phyloP scores from a whole-genome alignment of 2,329 filamentous ascomycete genomes.

The Aspergillus fructus region DNA sequence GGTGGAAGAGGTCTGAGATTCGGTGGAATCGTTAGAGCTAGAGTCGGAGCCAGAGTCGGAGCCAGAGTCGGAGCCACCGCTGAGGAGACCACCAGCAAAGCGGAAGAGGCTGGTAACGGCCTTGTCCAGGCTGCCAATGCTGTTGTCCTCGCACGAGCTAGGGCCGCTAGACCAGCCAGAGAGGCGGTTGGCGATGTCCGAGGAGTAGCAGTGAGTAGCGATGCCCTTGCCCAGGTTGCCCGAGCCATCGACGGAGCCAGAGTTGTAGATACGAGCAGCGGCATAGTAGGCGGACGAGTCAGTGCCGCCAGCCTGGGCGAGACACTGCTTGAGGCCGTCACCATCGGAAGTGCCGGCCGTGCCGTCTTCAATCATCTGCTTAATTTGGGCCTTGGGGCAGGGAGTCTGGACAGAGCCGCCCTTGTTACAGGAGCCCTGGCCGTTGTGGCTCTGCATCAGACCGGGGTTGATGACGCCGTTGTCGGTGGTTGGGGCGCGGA shows the following conservation, averaged over 20 bases:
- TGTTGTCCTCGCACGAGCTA: conserved; percentile 17
- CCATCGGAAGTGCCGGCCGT: conserved; percentile 34
- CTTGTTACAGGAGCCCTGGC: conserved; percentile 35
- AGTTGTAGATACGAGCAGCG: conserved; percentile 44
- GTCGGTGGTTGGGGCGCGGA: conserved; percentile 43
- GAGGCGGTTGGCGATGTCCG: conserved; percentile 31
- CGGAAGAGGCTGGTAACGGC: conserved; percentile 15
- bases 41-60: conserved; percentile 1
- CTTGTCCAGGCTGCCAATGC: conserved; percentile 15
- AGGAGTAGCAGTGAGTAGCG: conserved; percentile 29
- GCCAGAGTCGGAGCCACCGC: neutral
- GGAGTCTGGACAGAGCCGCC: conserved; percentile 23
- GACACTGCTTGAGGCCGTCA: conserved; percentile 36
- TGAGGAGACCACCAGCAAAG: neutral
- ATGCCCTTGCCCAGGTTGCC: conserved; percentile 32
- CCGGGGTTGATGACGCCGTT: conserved; percentile 46
- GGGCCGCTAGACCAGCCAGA: conserved; percentile 24
- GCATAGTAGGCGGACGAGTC: conserved; percentile 30
- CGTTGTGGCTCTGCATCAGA: conserved; percentile 33
- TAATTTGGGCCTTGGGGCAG: conserved; percentile 28
- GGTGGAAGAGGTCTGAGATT: neutral
- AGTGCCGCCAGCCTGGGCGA: conserved; percentile 26
- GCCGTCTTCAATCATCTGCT: conserved; percentile 43
- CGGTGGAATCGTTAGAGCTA: neutral
- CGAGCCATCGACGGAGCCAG: conserved; percentile 32